phyloP scores from a whole-genome alignment of 2,329 filamentous ascomycete species.

The Penicillium sp. region DNA sequence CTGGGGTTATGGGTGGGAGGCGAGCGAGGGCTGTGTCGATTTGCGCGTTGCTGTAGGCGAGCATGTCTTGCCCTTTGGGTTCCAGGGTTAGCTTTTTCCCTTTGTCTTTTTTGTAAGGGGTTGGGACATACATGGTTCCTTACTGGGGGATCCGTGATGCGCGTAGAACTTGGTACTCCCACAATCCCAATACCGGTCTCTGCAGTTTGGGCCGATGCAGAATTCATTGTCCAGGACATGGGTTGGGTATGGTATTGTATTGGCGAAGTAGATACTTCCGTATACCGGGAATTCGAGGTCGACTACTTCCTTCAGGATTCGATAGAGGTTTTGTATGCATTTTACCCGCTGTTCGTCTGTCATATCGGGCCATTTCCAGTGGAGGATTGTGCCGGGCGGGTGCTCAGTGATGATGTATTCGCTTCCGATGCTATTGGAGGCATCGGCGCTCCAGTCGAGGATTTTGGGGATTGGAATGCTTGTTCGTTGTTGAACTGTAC shows the following conservation, averaged over 20 bases:
- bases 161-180: slow-evolving; percentile 28
- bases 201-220: slow-evolving; percentile 31
- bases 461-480: background rate
- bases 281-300: slow-evolving; percentile 33
- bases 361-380: slow-evolving; percentile 34
- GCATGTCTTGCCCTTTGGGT: slow-evolving; percentile 35
- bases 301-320: slow-evolving; percentile 2
- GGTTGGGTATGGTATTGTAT: slow-evolving; percentile 2
- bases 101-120: slow-evolving; percentile 5
- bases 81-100: slow-evolving; percentile 4
- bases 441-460: slow-evolving; percentile 24
- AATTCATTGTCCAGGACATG: slow-evolving; percentile 24
- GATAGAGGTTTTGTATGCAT: slow-evolving; percentile 5
- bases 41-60: slow-evolving; percentile 34
- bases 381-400: slow-evolving; percentile 30
- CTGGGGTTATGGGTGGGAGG: slow-evolving; percentile 24
- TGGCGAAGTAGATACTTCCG: slow-evolving; percentile 35
- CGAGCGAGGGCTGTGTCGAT: slow-evolving; percentile 38
- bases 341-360: background rate
- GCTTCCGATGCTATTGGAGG: slow-evolving; percentile 29
- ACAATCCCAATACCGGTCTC: slow-evolving; percentile 24
- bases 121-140: slow-evolving; percentile 38
- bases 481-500: background rate
- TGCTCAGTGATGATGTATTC: slow-evolving; percentile 42
- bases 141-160: slow-evolving; percentile 29